These are phyloP conservation scores for Chrysoporthe cubensis DNA, from an alignment of 2,329 filamentous ascomycete species.

Conservation along the genomic window DNA sequence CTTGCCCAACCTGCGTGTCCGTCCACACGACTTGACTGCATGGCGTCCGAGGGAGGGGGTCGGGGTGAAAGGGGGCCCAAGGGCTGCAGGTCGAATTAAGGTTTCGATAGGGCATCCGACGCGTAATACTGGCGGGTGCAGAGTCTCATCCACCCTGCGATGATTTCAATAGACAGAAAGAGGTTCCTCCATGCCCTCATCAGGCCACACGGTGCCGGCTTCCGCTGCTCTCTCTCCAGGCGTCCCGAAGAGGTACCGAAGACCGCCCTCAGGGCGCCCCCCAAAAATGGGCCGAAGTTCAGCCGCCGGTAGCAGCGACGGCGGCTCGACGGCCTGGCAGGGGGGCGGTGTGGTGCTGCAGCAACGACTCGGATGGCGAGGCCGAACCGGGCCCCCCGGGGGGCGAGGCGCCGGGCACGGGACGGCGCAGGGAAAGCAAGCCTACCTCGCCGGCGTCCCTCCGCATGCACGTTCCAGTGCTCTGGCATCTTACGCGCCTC, in stretches of 20 bases:
- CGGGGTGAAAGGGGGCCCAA: background rate
- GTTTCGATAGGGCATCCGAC: background rate
- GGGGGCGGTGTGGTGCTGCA: background rate
- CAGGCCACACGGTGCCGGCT: slow-evolving; percentile 6
- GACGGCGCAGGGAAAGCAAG: slow-evolving; percentile 16
- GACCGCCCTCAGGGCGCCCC: background rate
- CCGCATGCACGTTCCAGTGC: too few relatives aligned
- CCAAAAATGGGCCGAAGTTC: slow-evolving; percentile 19
- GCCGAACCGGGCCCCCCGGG: slow-evolving; percentile 4
- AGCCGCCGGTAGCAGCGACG: slow-evolving; percentile 24
- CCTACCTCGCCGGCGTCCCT: background rate
- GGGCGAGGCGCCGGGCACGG: slow-evolving; percentile 2
- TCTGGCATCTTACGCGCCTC: too few relatives aligned
- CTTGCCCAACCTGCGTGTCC: background rate
- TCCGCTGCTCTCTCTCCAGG: background rate
- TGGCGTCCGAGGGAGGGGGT: background rate
- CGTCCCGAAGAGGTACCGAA: slow-evolving; percentile 7
- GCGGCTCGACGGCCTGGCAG: slow-evolving; percentile 25
- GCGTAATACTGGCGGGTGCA: background rate
- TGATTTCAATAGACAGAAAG: background rate
- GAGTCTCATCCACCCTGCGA: background rate
- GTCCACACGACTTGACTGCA: background rate
- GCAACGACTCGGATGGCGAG: background rate
- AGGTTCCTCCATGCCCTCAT: background rate
- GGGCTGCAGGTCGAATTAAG: background rate